phyloP scores from a whole-genome alignment of 2,329 filamentous ascomycete genomes.

The Tolypocladium ovalisporum region DNA sequence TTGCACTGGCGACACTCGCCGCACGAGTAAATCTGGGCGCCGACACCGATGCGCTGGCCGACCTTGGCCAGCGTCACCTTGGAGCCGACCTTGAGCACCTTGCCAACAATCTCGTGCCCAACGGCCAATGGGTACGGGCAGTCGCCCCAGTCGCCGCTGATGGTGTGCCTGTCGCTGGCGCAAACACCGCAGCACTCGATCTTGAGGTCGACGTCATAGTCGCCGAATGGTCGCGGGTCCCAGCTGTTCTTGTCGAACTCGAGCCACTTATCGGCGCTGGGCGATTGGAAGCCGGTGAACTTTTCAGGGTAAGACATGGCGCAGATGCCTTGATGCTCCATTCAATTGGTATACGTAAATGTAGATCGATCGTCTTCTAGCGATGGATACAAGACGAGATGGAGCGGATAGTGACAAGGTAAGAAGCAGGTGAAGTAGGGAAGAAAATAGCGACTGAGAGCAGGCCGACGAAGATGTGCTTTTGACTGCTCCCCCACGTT shows the following conservation, averaged over 20 bases:
- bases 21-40: constrained; percentile 47
- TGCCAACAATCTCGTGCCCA: constrained; percentile 64
- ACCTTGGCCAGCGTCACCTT: constrained; percentile 35
- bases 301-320: constrained; percentile 45
- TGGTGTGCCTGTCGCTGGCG: constrained; percentile 61
- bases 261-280: constrained; percentile 40
- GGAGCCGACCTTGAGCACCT: constrained; percentile 52
- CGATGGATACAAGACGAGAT: background rate
- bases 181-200: constrained; percentile 73
- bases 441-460: background rate
- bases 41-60: constrained; percentile 48
- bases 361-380: background rate
- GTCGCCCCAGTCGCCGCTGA: constrained; percentile 57
- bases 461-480: background rate
- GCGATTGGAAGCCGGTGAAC: constrained; percentile 51
- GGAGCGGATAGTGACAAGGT: background rate
- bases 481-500: background rate
- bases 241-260: constrained; percentile 64
- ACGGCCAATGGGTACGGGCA: constrained; percentile 54
- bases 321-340: background rate
- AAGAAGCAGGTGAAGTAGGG: background rate
- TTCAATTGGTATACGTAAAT: background rate
- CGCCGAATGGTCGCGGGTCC: constrained; percentile 75
- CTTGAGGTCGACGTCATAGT: constrained; percentile 80
- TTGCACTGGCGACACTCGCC: constrained; percentile 28